These are phyloP conservation scores for Corrigiola litoralis DNA, from an alignment of 179 eudicot genomes.

Conservation along the genomic window DNA sequence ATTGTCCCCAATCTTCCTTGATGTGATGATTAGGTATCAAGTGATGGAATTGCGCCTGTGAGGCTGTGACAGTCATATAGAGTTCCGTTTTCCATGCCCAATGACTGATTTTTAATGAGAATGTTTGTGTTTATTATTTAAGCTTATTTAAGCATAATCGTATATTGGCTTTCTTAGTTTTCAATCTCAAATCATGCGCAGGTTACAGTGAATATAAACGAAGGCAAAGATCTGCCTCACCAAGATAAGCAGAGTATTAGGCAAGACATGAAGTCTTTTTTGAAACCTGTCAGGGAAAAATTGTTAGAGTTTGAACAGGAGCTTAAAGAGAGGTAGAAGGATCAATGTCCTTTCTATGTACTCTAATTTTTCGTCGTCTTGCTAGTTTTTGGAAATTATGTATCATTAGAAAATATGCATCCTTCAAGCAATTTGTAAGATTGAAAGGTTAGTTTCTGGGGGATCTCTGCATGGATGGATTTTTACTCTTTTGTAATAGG, in stretches of 20 bases:
- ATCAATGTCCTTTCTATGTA: constrained; percentile 7
- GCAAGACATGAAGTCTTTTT: constrained; percentile 61
- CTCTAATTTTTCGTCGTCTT: background rate
- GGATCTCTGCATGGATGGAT: background rate
- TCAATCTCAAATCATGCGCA: constrained; percentile 9
- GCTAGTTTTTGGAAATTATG: constrained; percentile 10
- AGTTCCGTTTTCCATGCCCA: background rate
- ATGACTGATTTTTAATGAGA: background rate
- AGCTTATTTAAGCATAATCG: background rate
- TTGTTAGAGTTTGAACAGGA: constrained; percentile 71
- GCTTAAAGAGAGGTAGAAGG: constrained; percentile 67
- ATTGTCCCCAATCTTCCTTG: no score
- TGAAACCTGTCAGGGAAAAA: constrained; percentile 69
- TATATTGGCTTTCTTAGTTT: background rate
- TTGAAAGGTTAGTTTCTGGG: constrained; percentile 2
- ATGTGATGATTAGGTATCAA: no score
- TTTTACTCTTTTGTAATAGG: constrained; percentile 2
- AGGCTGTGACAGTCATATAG: no score
- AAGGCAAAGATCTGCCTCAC: constrained; percentile 56
- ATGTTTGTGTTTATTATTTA: background rate
- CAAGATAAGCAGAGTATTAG: constrained; percentile 53
- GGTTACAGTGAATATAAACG: constrained; percentile 62
- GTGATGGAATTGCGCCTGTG: no score
- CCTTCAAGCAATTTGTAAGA: constrained; percentile 17
- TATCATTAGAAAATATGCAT: background rate